A percentile compares a stretch with the other conserved stretches of the same genome.
Conservation (phyloP, 768 basidiomycete species). For the Hypholoma sublateritium region DNA sequence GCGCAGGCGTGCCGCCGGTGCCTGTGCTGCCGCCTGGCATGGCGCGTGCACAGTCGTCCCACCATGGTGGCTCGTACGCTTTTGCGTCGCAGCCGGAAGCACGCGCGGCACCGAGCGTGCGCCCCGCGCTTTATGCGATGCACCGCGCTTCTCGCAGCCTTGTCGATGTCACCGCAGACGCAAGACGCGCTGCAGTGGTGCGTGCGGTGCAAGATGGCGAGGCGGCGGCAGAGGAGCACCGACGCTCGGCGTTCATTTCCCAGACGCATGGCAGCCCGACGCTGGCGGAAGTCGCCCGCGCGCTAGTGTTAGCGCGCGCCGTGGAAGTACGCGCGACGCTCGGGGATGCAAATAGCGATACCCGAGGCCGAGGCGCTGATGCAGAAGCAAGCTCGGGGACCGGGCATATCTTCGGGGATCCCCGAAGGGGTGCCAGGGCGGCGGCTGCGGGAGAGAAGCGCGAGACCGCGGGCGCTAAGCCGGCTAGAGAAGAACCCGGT, state of each 20-base stretch:
- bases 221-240: constrained; percentile 9
- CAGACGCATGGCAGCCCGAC: neutral
- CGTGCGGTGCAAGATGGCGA: constrained; percentile 10
- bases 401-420: too few species aligned
- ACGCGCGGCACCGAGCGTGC: neutral
- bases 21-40: neutral
- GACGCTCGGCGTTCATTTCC: neutral
- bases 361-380: neutral
- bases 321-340: neutral
- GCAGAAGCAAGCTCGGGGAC: neutral
- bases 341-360: neutral
- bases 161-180: constrained; percentile 6
- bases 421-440: too few species aligned
- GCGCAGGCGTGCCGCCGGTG: neutral
- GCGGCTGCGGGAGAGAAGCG: neutral
- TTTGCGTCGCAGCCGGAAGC: neutral
- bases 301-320: neutral
- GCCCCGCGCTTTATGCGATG: constrained; percentile 4
- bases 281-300: constrained; percentile 1
- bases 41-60: neutral
- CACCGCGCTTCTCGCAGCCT: constrained; percentile 10
- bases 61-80: neutral
- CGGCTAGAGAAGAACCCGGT: neutral
- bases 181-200: neutral
- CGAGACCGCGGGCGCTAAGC: neutral